A percentile compares a stretch with the other conserved stretches of the same genome.
Conservation (phyloP, 2,329 filamentous ascomycete species). For the Lachnellula suecica region DNA sequence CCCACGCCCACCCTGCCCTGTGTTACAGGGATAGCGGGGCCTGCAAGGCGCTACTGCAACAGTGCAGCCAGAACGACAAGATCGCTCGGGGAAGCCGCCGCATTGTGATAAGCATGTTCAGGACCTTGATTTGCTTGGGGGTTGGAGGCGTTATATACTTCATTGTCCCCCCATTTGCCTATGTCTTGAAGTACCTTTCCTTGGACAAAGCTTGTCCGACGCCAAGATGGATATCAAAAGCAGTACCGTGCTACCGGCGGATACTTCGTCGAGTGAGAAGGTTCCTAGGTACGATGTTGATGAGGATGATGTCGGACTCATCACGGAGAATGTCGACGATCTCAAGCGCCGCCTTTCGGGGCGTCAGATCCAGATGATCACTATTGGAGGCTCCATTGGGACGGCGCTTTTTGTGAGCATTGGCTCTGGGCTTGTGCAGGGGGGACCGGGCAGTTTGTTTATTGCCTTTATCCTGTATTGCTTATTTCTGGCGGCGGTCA, state of each 20-base stretch:
- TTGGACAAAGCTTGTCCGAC: too few species aligned
- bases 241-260: not conserved
- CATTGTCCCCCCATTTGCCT: not conserved
- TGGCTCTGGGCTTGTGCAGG: constrained; percentile 38
- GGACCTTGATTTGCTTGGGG: not conserved
- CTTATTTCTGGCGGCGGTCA: constrained; percentile 38
- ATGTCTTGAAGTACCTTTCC: not conserved
- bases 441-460: constrained; percentile 38
- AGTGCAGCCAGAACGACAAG: not conserved
- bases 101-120: not conserved
- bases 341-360: constrained; percentile 38
- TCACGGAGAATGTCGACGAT: constrained; percentile 22
- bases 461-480: constrained; percentile 45
- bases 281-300: constrained; percentile 10
- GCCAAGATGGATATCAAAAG: constrained; percentile 21
- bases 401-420: constrained; percentile 48
- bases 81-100: not conserved
- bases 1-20: not conserved
- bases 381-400: constrained; percentile 47
- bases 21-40: too few species aligned
- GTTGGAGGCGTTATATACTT: not conserved
- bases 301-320: constrained; percentile 4
- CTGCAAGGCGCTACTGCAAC: not conserved
- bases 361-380: constrained; percentile 49
- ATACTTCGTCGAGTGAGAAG: constrained; percentile 13